Conservation (phyloP, 1,284 basidiomycete species). For the Porogramme epimiltina region DNA sequence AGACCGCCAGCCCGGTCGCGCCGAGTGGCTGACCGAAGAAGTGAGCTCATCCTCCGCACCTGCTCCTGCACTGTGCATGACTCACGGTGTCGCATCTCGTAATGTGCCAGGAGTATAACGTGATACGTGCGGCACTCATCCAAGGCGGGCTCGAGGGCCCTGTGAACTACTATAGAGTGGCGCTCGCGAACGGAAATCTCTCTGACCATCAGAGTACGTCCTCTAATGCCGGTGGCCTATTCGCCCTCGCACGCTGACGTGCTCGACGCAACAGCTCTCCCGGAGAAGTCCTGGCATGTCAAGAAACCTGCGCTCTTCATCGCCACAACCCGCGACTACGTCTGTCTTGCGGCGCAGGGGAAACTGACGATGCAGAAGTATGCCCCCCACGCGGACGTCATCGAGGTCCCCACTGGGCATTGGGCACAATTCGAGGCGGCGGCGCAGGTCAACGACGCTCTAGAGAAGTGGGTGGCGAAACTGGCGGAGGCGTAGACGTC, state of each 20-base stretch:
- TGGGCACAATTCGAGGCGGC: constrained; percentile 15
- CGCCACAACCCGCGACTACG: constrained; percentile 9
- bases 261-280: constrained; percentile 6
- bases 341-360: constrained; percentile 2
- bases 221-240: not conserved
- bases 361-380: constrained; percentile 7
- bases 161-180: not conserved
- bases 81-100: too few relatives aligned
- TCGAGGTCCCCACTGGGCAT: constrained; percentile 15
- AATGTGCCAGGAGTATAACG: too few relatives aligned
- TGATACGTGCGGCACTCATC: too few relatives aligned
- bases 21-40: constrained; percentile 7
- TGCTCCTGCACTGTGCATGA: too few relatives aligned
- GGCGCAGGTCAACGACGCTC: constrained; percentile 6
- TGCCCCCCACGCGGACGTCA: constrained; percentile 10
- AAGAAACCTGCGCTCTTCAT: constrained; percentile 18
- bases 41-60: too few relatives aligned
- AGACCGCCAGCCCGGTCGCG: constrained; percentile 1
- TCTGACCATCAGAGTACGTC: constrained; percentile 59
- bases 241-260: not conserved
- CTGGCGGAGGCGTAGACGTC: too few relatives aligned
- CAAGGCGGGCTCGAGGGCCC: too few relatives aligned
- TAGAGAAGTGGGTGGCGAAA: constrained; percentile 10
- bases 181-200: constrained; percentile 42
- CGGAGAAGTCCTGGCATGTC: constrained; percentile 2